phyloP scores from a whole-genome alignment of 1,284 basidiomycete genomes.

The Heimioporus retisporus region DNA sequence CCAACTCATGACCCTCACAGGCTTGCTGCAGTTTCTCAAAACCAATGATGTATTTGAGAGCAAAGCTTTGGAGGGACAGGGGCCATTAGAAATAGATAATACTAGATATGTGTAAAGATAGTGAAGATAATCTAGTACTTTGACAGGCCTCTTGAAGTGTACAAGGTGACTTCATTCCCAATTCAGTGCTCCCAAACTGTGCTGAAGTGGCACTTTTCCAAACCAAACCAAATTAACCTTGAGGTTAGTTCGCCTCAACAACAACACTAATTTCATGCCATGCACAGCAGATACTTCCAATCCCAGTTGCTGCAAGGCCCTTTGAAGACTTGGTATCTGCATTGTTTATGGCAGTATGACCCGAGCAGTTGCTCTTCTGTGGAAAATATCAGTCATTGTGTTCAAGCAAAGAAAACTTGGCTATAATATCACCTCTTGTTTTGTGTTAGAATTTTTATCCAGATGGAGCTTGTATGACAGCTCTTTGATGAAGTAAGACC shows the following conservation, averaged over 20 bases:
- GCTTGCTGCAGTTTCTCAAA: background rate
- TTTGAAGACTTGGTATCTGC: slow-evolving; percentile 3
- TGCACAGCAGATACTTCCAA: slow-evolving; percentile 29
- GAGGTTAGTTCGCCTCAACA: background rate
- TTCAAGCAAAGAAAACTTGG: too few species aligned
- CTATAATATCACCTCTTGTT: slow-evolving; percentile 13
- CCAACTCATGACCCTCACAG: background rate
- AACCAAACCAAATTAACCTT: background rate
- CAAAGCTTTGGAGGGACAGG: background rate
- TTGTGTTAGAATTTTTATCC: background rate
- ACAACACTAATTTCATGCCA: slow-evolving; percentile 26
- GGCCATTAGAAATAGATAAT: background rate
- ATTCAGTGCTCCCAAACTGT: background rate
- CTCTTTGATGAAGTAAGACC: slow-evolving; percentile 21
- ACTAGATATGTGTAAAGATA: background rate
- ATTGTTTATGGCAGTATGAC: slow-evolving; percentile 10
- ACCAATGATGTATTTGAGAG: background rate
- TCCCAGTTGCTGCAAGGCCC: too few species aligned
- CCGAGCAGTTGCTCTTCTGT: slow-evolving; percentile 9
- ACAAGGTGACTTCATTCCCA: background rate
- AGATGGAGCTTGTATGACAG: slow-evolving; percentile 1
- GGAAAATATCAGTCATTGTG: too few species aligned
- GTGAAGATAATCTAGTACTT: background rate
- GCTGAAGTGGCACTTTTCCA: background rate
- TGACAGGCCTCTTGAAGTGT: background rate